Conservation (phyloP, 208 protist species). For the Crithidia bombi region DNA sequence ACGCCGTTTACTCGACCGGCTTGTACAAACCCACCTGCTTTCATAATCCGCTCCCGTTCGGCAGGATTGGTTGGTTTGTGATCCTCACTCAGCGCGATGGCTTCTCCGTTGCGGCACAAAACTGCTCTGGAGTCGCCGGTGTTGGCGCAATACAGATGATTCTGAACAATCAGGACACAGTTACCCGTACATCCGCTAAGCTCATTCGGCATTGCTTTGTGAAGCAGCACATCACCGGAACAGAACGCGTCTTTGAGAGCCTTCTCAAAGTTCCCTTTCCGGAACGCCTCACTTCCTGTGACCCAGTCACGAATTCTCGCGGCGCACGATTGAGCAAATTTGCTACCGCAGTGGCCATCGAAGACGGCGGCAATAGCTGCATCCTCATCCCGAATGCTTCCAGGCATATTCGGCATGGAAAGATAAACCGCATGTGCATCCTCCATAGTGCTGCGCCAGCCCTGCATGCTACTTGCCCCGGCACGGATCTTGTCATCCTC, state of each 20-base stretch:
- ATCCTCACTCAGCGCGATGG: constrained; percentile 93
- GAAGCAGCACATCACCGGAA: constrained; percentile 67
- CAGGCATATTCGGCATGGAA: constrained; percentile 73
- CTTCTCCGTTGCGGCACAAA: constrained; percentile 81
- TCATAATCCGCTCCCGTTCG: constrained; percentile 88
- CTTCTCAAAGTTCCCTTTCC: constrained; percentile 65
- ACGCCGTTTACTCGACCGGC: constrained; percentile 94
- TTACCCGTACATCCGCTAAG: constrained; percentile 86
- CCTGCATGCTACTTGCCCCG: constrained; percentile 93
- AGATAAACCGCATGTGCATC: constrained; percentile 89
- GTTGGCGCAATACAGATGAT: constrained; percentile 94
- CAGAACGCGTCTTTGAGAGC: constrained; percentile 76
- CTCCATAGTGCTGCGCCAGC: constrained; percentile 92
- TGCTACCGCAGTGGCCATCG: constrained; percentile 89
- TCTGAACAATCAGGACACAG: constrained; percentile 82
- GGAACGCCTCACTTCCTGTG: constrained; percentile 58
- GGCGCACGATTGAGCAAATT: constrained; percentile 81
- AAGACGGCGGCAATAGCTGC: constrained; percentile 85
- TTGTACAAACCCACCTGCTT: constrained; percentile 91
- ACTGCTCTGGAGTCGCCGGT: constrained; percentile 93
- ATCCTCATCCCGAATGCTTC: constrained; percentile 71
- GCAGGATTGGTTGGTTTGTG: constrained; percentile 92
- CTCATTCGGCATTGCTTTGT: constrained; percentile 77
- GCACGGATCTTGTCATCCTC: constrained; percentile 90
- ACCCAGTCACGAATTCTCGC: constrained; percentile 79